phyloP scores from a whole-genome alignment of 805 yeast species.

The Ogataea ganodermae region DNA sequence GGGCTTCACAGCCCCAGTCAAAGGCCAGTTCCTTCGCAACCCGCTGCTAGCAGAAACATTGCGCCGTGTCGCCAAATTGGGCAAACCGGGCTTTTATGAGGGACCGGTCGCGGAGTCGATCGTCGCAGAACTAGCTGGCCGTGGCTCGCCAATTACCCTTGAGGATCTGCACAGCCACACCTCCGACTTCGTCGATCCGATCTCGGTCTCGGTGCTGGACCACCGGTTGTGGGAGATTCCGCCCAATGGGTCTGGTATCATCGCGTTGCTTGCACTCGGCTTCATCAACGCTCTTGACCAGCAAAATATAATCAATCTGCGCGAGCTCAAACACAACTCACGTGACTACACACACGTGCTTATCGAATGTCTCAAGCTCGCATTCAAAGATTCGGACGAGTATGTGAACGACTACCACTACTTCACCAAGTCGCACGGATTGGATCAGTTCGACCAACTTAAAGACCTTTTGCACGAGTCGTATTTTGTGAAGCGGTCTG shows the following conservation, averaged over 20 bases:
- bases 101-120: conserved; percentile 73
- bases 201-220: conserved; percentile 52
- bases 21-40: conserved; percentile 61
- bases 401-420: conserved; percentile 65
- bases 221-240: conserved; percentile 77
- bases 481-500: conserved; percentile 53
- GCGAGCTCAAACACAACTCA: conserved; percentile 59
- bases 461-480: conserved; percentile 46
- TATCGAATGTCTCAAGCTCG: conserved; percentile 71
- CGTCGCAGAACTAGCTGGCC: conserved; percentile 48
- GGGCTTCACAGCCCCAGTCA: conserved; percentile 46
- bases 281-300: conserved; percentile 57
- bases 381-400: conserved; percentile 74
- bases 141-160: conserved; percentile 57
- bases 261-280: conserved; percentile 72
- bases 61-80: conserved; percentile 51
- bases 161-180: conserved; percentile 61
- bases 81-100: conserved; percentile 67
- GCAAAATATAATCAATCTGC: conserved; percentile 44
- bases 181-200: conserved; percentile 67
- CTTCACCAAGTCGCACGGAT: conserved; percentile 16
- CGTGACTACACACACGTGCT: conserved; percentile 67
- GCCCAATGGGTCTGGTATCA: conserved; percentile 81
- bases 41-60: conserved; percentile 54
- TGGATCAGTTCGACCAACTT: conserved; percentile 28